Evolutionary conservation across 257 asterid species (phyloP), one percentile per base, ranked within the genome.

Genomic region (Solanum habrochaites): DNA sequence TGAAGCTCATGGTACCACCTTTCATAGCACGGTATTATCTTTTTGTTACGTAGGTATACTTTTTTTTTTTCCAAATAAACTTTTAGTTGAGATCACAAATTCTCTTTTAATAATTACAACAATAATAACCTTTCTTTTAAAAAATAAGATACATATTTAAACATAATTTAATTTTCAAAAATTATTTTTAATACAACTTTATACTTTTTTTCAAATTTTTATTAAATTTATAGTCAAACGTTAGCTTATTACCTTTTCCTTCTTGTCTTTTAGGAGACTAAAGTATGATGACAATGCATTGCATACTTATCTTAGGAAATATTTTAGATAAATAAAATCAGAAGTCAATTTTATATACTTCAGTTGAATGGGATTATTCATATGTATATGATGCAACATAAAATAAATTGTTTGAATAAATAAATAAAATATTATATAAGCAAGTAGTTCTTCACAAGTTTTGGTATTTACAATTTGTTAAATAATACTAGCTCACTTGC

Each of bases 151-250:
- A 5, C 1, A 27, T 66, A 4, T 66, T 25, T 2, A 12, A 12
- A 66, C 0, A 1, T 66, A 25, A 66, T 12, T 66, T 66, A 66
- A 6, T 6, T 66, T 66, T 0, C 35, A 66, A 25, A 25, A 66
- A 66, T 2, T 66, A 64, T 64, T 11, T 62, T 64, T 1, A n/a
- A 64, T 64, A 64, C 71, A n/a, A 64, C 4, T 62, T n/a, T 64
- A n/a, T 7, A 9, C 15, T 4, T n/a, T 25, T 64, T n/a, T 4
- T 32, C 2, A 31, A 11, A 25, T 0, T 12, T 25, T 1, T 25
- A 66, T 66, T 11, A 66, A 66, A 66, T 66, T 25, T 12, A 25
- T 66, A 66, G 9, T 25, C 35, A 66, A 66, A 25, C 72, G 4
- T 3, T 23, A 58, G 31, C 31, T 62, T 62, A 4, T 5, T 15